Evolutionary conservation across 345 rosid genomes (phyloP).

Genomic region (Cardamine resedifolia): DNA sequence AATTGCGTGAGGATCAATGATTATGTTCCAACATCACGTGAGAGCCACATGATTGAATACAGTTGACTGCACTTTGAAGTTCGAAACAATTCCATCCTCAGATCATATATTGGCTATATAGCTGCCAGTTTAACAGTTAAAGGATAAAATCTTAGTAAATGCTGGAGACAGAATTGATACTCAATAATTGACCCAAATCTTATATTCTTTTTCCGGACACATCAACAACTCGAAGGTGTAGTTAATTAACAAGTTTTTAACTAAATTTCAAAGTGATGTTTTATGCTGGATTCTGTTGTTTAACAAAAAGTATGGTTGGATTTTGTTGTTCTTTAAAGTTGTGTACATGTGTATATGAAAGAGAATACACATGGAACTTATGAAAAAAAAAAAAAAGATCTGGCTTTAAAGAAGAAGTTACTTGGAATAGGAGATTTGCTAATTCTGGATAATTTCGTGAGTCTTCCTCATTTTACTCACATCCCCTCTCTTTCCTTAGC

Average conservation of each 20-base stretch:
- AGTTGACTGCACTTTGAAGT: background rate
- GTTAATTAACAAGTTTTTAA: slow-evolving; percentile 8
- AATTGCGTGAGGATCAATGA: no score
- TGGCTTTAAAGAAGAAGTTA: background rate
- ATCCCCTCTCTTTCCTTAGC: slow-evolving; percentile 25
- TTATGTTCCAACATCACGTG: no score
- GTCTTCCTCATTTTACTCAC: slow-evolving; percentile 33
- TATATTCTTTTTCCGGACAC: background rate
- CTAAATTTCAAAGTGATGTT: background rate
- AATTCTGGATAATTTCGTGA: slow-evolving; percentile 10
- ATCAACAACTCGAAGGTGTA: background rate
- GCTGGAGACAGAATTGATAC: background rate
- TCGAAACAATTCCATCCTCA: background rate
- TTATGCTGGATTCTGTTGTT: slow-evolving; percentile 23
- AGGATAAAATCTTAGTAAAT: background rate
- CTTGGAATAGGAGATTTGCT: slow-evolving; percentile 28
- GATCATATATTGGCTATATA: background rate
- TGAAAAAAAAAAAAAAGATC: background rate
- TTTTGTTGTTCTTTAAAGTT: background rate
- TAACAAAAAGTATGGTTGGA: background rate
- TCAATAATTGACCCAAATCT: background rate
- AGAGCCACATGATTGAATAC: background rate
- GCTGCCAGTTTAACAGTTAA: background rate
- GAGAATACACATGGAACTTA: background rate
- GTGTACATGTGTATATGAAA: background rate